Base-by-base conservation (phyloP, 202 grass and related monocot genomes). In the Carex sylvatica region DNA sequence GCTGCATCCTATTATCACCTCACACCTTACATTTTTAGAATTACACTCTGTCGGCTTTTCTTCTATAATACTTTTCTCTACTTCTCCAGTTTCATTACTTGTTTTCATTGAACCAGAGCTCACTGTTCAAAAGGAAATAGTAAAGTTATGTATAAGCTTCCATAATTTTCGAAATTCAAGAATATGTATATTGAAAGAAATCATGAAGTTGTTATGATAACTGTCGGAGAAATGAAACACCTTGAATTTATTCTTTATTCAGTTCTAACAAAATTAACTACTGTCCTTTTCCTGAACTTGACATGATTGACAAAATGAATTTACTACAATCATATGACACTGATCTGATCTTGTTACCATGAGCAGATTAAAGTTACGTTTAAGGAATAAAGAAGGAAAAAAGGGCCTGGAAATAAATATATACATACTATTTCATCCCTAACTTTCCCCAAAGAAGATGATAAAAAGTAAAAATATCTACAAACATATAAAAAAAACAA, bases 41-140 rank as follows among this genome's bases (percentile, higher is more conserved):
- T 33, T 78, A 78, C 24, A 28, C 13, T 78, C 73, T 35, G 28
- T 56, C 24, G 4, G 47, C 7, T 52, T 54, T 77, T 77, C 49
- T 33, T 18, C 73, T 33, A 23, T 10, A 46, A 46, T 46, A n/a
- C 15, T 40, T 68, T 68, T 22, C 67, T 46, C 38, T 46, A 9
- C 38, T 46, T 20, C 67, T 70, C 46, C 36, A 46, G 67, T 70
- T 22, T 70, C 44, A 70, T 46, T 36, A 54, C 51, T 58, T 28
- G 3, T 77, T 58, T 77, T 46, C 73, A 35, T 56, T 77, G 56
- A 56, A 58, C 46, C 14, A 33, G 73, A 77, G 22, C 5, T 51
- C 22, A 56, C 73, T 77, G 73, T 22, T 77, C 47, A 54, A 77
- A 56, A 77, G 47, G 49, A 77, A 74, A 77, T 77, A 55, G 67